These are phyloP conservation scores for Bauhinia variegata DNA, from an alignment of 306 rosid species.

Conservation along the genomic window DNA sequence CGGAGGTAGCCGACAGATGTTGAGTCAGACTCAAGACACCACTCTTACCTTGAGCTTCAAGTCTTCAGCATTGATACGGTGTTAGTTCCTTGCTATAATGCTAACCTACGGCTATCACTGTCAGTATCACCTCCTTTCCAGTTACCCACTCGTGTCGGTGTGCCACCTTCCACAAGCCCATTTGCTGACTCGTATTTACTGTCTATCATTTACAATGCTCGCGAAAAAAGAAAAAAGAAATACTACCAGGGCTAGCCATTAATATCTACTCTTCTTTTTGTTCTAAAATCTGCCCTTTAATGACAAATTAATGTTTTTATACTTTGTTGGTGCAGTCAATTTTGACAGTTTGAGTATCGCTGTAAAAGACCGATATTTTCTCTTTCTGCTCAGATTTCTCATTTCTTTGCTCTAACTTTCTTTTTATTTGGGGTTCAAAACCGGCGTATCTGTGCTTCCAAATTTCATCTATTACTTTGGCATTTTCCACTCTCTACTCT, in stretches of 20 bases:
- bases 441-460: not conserved
- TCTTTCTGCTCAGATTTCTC: not conserved
- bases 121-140: not conserved
- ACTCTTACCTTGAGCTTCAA: no score
- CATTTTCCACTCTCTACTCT: not conserved
- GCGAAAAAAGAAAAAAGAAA: not conserved
- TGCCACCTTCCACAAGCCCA: not conserved
- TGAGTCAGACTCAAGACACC: no score
- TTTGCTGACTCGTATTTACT: not conserved
- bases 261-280: constrained; percentile 31
- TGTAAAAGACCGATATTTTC: constrained; percentile 36
- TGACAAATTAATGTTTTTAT: not conserved
- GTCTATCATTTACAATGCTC: constrained; percentile 2
- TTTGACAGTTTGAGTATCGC: constrained; percentile 44
- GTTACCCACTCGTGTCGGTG: constrained; percentile 28
- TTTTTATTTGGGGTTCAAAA: not conserved
- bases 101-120: not conserved
- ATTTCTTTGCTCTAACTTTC: constrained; percentile 14
- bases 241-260: not conserved
- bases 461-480: not conserved
- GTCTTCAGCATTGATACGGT: no score
- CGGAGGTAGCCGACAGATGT: no score
- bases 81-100: no score
- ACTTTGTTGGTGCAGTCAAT: constrained; percentile 19
- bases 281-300: not conserved